A percentile compares a stretch with the other conserved stretches of the same genome.
Conservation (phyloP, 208 protist genomes). For the Trypanosomatidae sp. region DNA sequence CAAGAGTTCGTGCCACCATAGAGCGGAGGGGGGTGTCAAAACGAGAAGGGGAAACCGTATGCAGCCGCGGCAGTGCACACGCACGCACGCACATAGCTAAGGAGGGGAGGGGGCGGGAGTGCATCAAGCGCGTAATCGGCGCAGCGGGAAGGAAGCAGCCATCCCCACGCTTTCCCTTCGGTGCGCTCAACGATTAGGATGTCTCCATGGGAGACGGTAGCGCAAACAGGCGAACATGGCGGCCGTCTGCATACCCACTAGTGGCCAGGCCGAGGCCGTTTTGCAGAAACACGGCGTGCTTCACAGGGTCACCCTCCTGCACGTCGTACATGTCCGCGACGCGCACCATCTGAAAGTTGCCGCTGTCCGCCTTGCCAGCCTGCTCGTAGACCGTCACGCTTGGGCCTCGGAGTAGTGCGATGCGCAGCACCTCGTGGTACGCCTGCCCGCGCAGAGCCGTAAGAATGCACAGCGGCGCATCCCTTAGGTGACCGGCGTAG, state of each 20-base stretch:
- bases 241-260: constrained; percentile 52
- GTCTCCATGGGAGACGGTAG: constrained; percentile 17
- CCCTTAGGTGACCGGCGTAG: constrained; percentile 48
- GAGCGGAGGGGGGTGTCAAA: background rate
- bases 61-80: background rate
- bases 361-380: constrained; percentile 26
- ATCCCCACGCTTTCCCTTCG: background rate
- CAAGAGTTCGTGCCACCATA: background rate
- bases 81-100: no score
- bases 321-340: constrained; percentile 43
- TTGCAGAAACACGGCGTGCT: constrained; percentile 50
- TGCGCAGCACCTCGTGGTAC: constrained; percentile 60
- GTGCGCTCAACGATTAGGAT: constrained; percentile 1
- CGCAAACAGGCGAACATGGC: constrained; percentile 59
- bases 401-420: constrained; percentile 46
- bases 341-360: constrained; percentile 42
- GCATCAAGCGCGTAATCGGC: background rate
- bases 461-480: constrained; percentile 44
- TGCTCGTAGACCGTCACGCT: constrained; percentile 59
- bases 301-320: constrained; percentile 53
- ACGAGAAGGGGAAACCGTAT: background rate
- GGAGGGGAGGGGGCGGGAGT: background rate
- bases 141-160: background rate
- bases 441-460: constrained; percentile 50
- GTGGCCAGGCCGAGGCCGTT: constrained; percentile 61